Evolutionary conservation across 1,139 yeast species (phyloP), one percentile per base, ranked within the genome.

Genomic region (Yamadazyma epiphylla): DNA sequence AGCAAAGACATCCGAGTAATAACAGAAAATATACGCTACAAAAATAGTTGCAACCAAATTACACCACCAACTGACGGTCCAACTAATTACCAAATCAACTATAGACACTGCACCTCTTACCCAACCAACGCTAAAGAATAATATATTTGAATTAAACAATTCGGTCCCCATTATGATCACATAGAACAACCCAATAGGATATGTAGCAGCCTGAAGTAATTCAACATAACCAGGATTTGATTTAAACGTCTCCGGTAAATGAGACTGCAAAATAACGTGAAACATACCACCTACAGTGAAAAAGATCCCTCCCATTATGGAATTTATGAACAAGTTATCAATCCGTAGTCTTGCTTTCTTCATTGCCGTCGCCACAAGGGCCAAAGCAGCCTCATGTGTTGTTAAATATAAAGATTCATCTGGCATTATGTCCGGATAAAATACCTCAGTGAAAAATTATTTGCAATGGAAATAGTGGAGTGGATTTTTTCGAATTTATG

Each of bases 341-440:
- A 77, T 41, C 35, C 77, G 67, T 15, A 81, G 66, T 48, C 94
- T 66, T 2, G 89, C 74, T 48, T 83, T 83, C 51, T 83, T 83
- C 91, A 82, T 83, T 2, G 86, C 69, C 0, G 91, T 83, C 5
- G 94, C 94, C 19, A 83, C 88, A 29, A 81, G 81, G 0, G 91
- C 91, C 30, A 83, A 53, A 1, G 91, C 91, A 2, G 91, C 79
- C 45, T 83, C 94, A 52, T 82, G 77, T 7, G 89, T 84, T 5
- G 87, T 76, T 31, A 80, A 65, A 48, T 80, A 82, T 43, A 65
- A 57, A 7, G 76, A 61, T 39, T 79, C 84, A 39, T 64, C 70
- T 72, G 41, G 32, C 47, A 43, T 42, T 17, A 7, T 17, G 10
- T 7, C 20, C 20, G 20, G 20, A 17, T n/a, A 17, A 17, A 17